Evolutionary conservation across 202 grass and related monocot genomes (phyloP), one percentile per base, ranked within the genome.

Genomic region (Elaeis oleifera): DNA sequence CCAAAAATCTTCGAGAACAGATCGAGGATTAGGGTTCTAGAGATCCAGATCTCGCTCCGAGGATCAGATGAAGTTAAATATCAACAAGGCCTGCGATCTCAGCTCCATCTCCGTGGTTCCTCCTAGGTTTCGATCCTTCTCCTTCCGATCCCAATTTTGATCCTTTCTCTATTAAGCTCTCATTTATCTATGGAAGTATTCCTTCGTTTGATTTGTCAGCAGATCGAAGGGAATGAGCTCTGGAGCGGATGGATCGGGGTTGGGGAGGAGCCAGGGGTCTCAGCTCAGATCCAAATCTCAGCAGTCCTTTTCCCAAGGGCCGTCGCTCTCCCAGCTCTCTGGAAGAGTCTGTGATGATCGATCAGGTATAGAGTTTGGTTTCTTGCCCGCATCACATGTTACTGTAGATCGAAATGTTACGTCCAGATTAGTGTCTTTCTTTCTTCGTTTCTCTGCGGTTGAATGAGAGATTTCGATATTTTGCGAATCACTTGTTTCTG

Each of bases 71-170:
- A 92, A 99, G 80, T 75, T 89, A 51, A 86, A 76, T 72, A 89
- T 99, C 69, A 89, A 92, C 72, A 89, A 99, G 77, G 88, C 88
- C n/a, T 99, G 88, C 85, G 88, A 89, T 82, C 80, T 92, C 24
- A 74, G 75, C 75, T 94, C 94, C 71, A 99, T 99, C 75, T 99
- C 88, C 59, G 88, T 89, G 53, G 80, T 99, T 77, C 94, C 88
- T 67, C 85, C 82, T 22, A 82, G 94, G 85, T 95, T 74, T 20
- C 5, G 17, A 49, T 58, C 56, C 11, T 56, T 16, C 71, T 17
- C 55, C 60, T 20, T 74, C 8, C 18, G 13, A 7, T 58, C 16
- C 56, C n/a, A 3, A 36, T 53, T 0, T 53, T 17, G 19, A 27
- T 51, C 14, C 0, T 44, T 71, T 53, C 17, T 59, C 13, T 4